Evolutionary conservation across 495 filamentous ascomycete genomes (phyloP).

Genomic region (Annulohypoxylon bovei): DNA sequence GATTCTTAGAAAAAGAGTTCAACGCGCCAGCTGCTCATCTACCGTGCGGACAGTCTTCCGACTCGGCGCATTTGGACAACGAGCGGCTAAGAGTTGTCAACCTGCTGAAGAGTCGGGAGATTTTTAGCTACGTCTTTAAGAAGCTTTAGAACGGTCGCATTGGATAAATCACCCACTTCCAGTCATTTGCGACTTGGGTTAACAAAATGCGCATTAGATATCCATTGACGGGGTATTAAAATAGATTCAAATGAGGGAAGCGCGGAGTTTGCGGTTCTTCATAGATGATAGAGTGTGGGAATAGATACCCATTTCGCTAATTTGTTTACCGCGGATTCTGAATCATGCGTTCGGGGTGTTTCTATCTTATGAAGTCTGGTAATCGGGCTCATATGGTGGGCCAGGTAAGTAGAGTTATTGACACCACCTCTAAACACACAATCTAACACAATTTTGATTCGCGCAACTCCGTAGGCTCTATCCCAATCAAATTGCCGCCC

Average conservation of each 20-base stretch:
- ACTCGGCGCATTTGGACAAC: conserved; percentile 93
- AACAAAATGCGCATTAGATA: not conserved
- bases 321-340: not conserved
- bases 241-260: not conserved
- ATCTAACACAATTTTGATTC: not conserved
- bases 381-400: no score
- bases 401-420: no score
- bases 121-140: conserved; percentile 85
- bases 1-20: conserved; percentile 96
- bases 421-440: not conserved
- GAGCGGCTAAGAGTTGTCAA: conserved; percentile 89
- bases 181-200: not conserved
- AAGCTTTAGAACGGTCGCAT: conserved; percentile 45
- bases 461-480: no score
- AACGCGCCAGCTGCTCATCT: conserved; percentile 90
- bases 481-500: not conserved
- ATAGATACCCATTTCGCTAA: conserved; percentile 31
- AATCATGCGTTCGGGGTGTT: not conserved
- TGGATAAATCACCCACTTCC: not conserved
- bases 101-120: conserved; percentile 88
- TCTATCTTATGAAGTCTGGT: not conserved
- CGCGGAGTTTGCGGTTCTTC: conserved; percentile 18
- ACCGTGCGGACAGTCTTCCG: conserved; percentile 94
- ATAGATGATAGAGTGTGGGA: conserved; percentile 25
- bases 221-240: not conserved